phyloP scores from a whole-genome alignment of 352 stramenopile genomes.

The Aphanomyces cochlioides region DNA sequence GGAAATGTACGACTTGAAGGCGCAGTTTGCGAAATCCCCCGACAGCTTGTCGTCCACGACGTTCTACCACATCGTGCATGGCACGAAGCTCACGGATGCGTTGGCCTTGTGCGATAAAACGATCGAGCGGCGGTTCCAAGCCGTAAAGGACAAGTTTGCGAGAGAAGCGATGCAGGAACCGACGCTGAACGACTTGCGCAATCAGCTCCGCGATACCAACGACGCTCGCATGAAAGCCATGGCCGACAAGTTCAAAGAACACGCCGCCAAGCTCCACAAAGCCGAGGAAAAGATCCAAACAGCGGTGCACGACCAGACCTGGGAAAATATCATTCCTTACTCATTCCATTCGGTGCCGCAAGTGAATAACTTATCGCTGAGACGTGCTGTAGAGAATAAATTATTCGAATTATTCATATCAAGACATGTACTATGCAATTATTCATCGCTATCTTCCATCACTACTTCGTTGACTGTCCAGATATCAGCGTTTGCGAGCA shows the following conservation, averaged over 20 bases:
- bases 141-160: background rate
- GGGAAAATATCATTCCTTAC: too few species aligned
- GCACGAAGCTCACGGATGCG: slow-evolving; percentile 1
- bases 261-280: background rate
- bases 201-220: background rate
- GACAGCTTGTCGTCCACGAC: background rate
- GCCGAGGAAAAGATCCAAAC: too few species aligned
- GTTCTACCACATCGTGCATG: slow-evolving; percentile 27
- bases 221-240: slow-evolving; percentile 36
- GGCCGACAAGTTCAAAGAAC: background rate
- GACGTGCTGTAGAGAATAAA: too few species aligned
- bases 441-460: too few species aligned
- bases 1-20: slow-evolving; percentile 6
- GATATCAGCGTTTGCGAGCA: too few species aligned
- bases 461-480: too few species aligned
- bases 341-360: too few species aligned
- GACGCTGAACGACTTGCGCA: slow-evolving; percentile 22
- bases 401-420: too few species aligned
- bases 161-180: slow-evolving; percentile 23
- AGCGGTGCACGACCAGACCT: too few species aligned
- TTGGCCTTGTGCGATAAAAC: background rate
- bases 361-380: too few species aligned
- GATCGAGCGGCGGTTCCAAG: background rate
- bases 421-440: too few species aligned
- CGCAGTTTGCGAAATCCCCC: background rate